Evolutionary conservation across 257 asterid species (phyloP).

Genomic region (Striga asiatica): DNA sequence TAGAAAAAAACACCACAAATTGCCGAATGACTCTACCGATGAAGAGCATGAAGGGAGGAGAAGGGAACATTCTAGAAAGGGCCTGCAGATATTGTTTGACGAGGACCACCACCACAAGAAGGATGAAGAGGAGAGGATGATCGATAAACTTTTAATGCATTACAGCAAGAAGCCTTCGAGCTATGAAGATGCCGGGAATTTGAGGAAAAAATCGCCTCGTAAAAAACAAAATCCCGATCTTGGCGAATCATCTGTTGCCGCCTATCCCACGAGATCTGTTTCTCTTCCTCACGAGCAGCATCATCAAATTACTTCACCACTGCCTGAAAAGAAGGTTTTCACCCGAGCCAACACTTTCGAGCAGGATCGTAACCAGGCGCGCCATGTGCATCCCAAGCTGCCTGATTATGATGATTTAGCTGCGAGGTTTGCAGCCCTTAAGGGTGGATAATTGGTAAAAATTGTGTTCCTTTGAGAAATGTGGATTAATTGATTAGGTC

Average conservation of each 20-base stretch:
- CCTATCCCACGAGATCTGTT: slow-evolving; percentile 43
- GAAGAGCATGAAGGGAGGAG: slow-evolving; percentile 49
- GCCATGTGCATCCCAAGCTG: slow-evolving; percentile 87
- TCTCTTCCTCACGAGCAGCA: slow-evolving; percentile 60
- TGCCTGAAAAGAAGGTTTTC: slow-evolving; percentile 34
- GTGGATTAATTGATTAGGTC: too few species aligned
- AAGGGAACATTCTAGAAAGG: slow-evolving; percentile 61
- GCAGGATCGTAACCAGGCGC: slow-evolving; percentile 51
- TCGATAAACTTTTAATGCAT: slow-evolving; percentile 71
- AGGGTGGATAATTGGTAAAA: slow-evolving; percentile 55
- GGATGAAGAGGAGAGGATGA: slow-evolving; percentile 69
- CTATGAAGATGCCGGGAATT: slow-evolving; percentile 29
- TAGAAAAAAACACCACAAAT: slow-evolving; percentile 58
- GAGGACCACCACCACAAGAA: slow-evolving; percentile 38
- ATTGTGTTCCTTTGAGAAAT: too few species aligned
- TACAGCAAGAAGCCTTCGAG: slow-evolving; percentile 74
- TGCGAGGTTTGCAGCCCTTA: slow-evolving; percentile 79
- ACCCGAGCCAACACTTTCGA: slow-evolving; percentile 68
- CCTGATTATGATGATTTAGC: slow-evolving; percentile 94
- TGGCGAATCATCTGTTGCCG: slow-evolving; percentile 39
- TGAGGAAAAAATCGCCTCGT: not conserved
- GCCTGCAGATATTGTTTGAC: slow-evolving; percentile 46
- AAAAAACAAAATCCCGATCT: slow-evolving; percentile 23
- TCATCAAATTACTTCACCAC: slow-evolving; percentile 24
- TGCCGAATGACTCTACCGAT: slow-evolving; percentile 29